phyloP scores from a whole-genome alignment of 768 basidiomycete genomes.

The Megacollybia marginata region DNA sequence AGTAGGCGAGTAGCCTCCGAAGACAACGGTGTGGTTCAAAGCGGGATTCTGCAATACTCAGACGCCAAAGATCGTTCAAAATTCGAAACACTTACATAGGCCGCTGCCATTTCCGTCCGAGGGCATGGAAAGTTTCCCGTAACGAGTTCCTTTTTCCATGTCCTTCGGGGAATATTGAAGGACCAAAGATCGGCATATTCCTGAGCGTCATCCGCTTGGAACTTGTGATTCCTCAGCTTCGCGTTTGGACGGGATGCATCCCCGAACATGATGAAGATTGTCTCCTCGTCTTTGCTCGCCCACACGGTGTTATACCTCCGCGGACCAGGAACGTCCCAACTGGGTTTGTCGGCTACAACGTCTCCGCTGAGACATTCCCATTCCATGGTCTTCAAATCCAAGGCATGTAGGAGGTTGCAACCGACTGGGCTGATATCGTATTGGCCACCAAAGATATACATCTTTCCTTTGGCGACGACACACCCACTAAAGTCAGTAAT shows the following conservation, averaged over 20 bases:
- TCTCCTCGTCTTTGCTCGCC: slow-evolving; percentile 19
- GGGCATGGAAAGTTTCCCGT: slow-evolving; percentile 25
- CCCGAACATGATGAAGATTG: slow-evolving; percentile 28
- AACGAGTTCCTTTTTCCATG: slow-evolving; percentile 25
- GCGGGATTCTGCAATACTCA: slow-evolving; percentile 18
- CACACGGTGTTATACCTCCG: slow-evolving; percentile 27
- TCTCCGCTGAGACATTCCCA: slow-evolving; percentile 22
- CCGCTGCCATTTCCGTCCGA: slow-evolving; percentile 24
- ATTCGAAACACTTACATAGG: slow-evolving; percentile 18
- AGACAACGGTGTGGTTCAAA: slow-evolving; percentile 28
- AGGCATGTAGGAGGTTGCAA: slow-evolving; percentile 28
- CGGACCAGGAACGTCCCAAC: slow-evolving; percentile 22
- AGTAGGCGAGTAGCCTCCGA: slow-evolving; percentile 27
- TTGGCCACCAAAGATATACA: slow-evolving; percentile 32
- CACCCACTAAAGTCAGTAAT: slow-evolving; percentile 10
- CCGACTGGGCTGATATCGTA: slow-evolving; percentile 22
- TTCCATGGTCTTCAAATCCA: slow-evolving; percentile 24
- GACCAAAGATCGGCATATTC: slow-evolving; percentile 29
- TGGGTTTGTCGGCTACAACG: slow-evolving; percentile 5
- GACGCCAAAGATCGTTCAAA: neutral
- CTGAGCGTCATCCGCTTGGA: slow-evolving; percentile 13
- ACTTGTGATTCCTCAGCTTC: slow-evolving; percentile 13
- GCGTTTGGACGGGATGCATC: slow-evolving; percentile 26
- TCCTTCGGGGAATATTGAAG: slow-evolving; percentile 20
- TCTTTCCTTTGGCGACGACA: slow-evolving; percentile 20